phyloP scores from a whole-genome alignment of 495 filamentous ascomycete genomes.

The Hypoxylon fragiforme region DNA sequence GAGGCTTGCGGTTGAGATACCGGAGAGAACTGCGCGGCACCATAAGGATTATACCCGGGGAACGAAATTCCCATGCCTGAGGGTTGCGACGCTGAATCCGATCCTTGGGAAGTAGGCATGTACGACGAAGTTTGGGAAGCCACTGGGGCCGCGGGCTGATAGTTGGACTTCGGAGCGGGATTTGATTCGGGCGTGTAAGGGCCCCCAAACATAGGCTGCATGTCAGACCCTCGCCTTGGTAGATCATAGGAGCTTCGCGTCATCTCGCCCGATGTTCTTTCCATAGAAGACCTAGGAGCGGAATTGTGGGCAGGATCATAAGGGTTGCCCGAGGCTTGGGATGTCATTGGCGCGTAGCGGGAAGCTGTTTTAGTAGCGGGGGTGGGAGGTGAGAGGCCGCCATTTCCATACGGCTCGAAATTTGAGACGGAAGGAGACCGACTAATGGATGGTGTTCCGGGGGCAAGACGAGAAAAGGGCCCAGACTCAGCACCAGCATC shows the following conservation, averaged over 20 bases:
- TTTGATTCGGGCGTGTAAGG: slow-evolving; percentile 39
- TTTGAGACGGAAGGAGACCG: slow-evolving; percentile 76
- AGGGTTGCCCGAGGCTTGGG: slow-evolving; percentile 35
- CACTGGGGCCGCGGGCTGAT: slow-evolving; percentile 35
- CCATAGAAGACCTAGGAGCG: slow-evolving; percentile 44
- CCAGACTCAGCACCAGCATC: slow-evolving; percentile 63
- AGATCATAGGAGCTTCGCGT: slow-evolving; percentile 48
- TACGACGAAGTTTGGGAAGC: slow-evolving; percentile 31
- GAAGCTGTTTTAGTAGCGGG: slow-evolving; percentile 39
- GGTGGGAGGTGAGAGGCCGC: slow-evolving; percentile 23
- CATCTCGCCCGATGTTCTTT: slow-evolving; percentile 49
- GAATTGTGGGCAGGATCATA: slow-evolving; percentile 49
- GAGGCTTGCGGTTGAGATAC: slow-evolving; percentile 8
- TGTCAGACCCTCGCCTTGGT: slow-evolving; percentile 48
- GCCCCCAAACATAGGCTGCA: slow-evolving; percentile 39
- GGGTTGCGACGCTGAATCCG: slow-evolving; percentile 21
- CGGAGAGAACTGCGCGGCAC: slow-evolving; percentile 21
- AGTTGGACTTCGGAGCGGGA: slow-evolving; percentile 30
- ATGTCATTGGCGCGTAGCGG: slow-evolving; percentile 38
- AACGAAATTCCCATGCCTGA: slow-evolving; percentile 31
- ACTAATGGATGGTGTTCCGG: slow-evolving; percentile 80
- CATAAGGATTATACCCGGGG: slow-evolving; percentile 35
- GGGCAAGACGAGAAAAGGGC: slow-evolving; percentile 78
- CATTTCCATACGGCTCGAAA: slow-evolving; percentile 64
- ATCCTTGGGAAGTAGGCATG: slow-evolving; percentile 26